phyloP scores from a whole-genome alignment of 345 rosid species.

The Ceriops decandra region DNA sequence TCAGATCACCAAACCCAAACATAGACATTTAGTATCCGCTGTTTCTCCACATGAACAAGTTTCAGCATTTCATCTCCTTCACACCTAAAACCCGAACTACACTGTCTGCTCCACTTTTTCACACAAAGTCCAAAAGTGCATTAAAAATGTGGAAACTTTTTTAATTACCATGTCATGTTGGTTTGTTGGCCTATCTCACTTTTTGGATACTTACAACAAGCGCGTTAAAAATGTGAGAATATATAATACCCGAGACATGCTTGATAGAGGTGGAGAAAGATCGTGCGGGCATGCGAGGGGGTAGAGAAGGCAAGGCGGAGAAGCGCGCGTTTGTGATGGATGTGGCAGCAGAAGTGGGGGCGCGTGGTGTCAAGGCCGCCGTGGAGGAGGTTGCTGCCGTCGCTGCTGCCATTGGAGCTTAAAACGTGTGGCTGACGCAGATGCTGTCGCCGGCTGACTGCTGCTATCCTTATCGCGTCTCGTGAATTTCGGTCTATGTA shows the following conservation, averaged over 20 bases:
- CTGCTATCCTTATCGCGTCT: neutral
- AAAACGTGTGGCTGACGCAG: conserved; percentile 14
- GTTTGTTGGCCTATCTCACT: neutral
- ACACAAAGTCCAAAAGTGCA: too few relatives aligned
- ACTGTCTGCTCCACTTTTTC: too few relatives aligned
- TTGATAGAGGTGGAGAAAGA: conserved; percentile 44
- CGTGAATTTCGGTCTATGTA: neutral
- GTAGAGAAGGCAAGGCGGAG: conserved; percentile 58
- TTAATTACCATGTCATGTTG: neutral
- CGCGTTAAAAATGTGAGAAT: neutral
- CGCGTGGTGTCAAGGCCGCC: conserved; percentile 45
- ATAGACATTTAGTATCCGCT: too few relatives aligned
- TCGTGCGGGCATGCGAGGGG: conserved; percentile 46
- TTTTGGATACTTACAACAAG: neutral
- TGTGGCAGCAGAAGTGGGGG: neutral
- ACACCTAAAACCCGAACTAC: too few relatives aligned
- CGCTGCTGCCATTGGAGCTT: conserved; percentile 47
- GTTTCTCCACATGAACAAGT: too few relatives aligned
- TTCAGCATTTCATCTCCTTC: too few relatives aligned
- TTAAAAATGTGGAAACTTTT: too few relatives aligned
- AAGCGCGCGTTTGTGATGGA: conserved; percentile 35
- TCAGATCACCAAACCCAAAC: neutral
- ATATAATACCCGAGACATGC: conserved; percentile 45
- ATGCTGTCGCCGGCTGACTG: conserved; percentile 7
- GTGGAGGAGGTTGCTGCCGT: conserved; percentile 56